phyloP scores from a whole-genome alignment of 345 rosid species.

The Rhizophora mangle region DNA sequence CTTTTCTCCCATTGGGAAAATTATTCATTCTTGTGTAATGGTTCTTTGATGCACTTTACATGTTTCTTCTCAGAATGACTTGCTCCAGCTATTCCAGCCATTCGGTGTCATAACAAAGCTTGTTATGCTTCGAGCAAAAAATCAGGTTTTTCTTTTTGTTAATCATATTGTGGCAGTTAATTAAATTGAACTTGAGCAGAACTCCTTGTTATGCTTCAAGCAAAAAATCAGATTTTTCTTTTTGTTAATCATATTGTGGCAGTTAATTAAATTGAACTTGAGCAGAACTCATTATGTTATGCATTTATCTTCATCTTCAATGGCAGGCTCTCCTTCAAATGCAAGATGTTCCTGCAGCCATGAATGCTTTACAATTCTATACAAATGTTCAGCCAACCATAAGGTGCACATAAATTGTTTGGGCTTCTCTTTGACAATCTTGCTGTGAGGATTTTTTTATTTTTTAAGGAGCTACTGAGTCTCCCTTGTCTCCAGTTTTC shows the following conservation, averaged over 20 bases:
- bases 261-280: conserved; percentile 5
- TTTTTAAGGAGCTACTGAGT: background rate
- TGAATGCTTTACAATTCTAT: conserved; percentile 78
- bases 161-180: conserved; percentile 1
- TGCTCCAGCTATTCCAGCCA: conserved; percentile 96
- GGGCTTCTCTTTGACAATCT: background rate
- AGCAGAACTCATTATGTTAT: conserved; percentile 1
- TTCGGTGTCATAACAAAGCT: conserved; percentile 97
- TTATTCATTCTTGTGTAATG: background rate
- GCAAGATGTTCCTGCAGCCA: conserved; percentile 91
- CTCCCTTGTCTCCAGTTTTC: background rate
- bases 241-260: background rate
- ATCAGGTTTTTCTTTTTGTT: conserved; percentile 59
- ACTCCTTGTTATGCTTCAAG: conserved; percentile 87
- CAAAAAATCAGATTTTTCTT: conserved; percentile 83
- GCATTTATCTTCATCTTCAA: conserved; percentile 11
- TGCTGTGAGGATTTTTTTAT: background rate
- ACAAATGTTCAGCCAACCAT: conserved; percentile 81
- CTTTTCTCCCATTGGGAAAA: background rate
- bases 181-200: background rate
- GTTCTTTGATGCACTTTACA: conserved; percentile 8
- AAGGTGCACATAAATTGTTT: conserved; percentile 38
- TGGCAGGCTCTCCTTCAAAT: conserved; percentile 93
- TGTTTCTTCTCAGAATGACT: conserved; percentile 63
- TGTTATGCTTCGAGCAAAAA: conserved; percentile 98